Base-by-base conservation (phyloP, 2,329 filamentous ascomycete species). In the Paecilomyces sp. region DNA sequence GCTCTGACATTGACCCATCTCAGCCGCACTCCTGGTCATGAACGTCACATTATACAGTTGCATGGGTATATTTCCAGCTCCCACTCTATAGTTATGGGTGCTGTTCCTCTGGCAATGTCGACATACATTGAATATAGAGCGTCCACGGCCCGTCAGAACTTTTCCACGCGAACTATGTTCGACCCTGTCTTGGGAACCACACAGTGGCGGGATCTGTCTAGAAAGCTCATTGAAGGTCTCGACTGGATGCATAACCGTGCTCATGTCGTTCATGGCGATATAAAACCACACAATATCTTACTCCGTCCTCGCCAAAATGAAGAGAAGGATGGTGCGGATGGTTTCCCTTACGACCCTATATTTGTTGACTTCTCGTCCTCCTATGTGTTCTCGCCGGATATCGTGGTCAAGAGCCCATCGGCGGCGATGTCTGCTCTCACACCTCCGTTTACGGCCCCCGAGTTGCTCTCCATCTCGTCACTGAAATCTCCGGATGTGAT, bases 291-390 rank as follows among this genome's bases (percentile, higher is more conserved):
- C 24, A 72, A 61, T 59, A 72, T 71, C 67, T 68, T 73, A 2
- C 66, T 66, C 4, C 66, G 70, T 0, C 70, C 69, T 7, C 61
- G 66, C 4, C 54, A 62, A n/a, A 60, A 60, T 3, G 57, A 62
- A 7, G 31, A 59, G 36, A 57, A 61, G 2, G 51, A 57, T 30
- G 28, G 54, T 6, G 61, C 61, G 3, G 58, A 55, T 11, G 62
- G 57, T 5, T 76, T 79, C 36, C 68, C 70, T 0, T 78, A 70
- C 57, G 70, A 77, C 13, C 75, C 76, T n/a, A 64, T 80, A 0
- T 76, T 75, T 18, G 72, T 74, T 1, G 78, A 80, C 63, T 80
- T 80, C 57, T 79, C 77, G 1, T 79, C 78, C 1, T 70, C 77
- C 0, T 68, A 76, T 25, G 62, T 67, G 18, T 57, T 67, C 18